These are phyloP conservation scores for Yamadazyma insecticola DNA, from an alignment of 805 yeast species.

Conservation along the genomic window DNA sequence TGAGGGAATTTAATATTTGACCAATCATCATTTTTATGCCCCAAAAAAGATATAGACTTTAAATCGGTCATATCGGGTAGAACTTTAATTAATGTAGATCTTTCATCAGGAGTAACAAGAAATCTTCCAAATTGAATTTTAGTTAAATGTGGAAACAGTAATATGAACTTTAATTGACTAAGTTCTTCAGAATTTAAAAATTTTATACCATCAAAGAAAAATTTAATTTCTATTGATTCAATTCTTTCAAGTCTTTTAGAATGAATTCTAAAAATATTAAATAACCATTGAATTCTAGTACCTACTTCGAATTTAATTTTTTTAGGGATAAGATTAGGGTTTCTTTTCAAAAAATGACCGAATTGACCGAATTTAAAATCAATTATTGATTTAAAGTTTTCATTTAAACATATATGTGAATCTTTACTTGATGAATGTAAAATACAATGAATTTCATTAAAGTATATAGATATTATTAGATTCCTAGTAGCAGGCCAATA, in stretches of 20 bases:
- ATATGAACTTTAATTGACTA: too few species aligned
- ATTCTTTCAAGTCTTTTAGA: too few species aligned
- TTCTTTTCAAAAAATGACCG: slow-evolving; percentile 25
- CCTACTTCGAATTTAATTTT: slow-evolving; percentile 11
- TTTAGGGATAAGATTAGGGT: slow-evolving; percentile 24
- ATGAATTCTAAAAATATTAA: too few species aligned
- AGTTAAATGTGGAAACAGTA: not conserved
- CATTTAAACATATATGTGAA: slow-evolving; percentile 5
- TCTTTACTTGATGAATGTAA: slow-evolving; percentile 19
- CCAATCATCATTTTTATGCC: slow-evolving; percentile 30
- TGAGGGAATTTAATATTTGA: slow-evolving; percentile 20
- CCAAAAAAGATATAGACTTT: slow-evolving; percentile 26
- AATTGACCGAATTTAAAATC: slow-evolving; percentile 30
- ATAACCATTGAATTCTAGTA: too few species aligned
- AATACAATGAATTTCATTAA: slow-evolving; percentile 28
- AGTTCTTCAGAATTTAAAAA: too few species aligned
- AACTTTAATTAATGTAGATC: slow-evolving; percentile 1
- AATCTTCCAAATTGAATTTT: slow-evolving; percentile 1
- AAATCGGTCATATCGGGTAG: slow-evolving; percentile 13
- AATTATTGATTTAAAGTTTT: not conserved
- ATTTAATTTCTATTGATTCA: too few species aligned
- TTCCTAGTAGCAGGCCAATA: slow-evolving; percentile 15
- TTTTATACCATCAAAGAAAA: too few species aligned
- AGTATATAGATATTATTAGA: slow-evolving; percentile 22
- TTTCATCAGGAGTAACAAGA: too few species aligned